Conservation (phyloP, 257 asterid genomes). For the Nicotiana tabacum region DNA sequence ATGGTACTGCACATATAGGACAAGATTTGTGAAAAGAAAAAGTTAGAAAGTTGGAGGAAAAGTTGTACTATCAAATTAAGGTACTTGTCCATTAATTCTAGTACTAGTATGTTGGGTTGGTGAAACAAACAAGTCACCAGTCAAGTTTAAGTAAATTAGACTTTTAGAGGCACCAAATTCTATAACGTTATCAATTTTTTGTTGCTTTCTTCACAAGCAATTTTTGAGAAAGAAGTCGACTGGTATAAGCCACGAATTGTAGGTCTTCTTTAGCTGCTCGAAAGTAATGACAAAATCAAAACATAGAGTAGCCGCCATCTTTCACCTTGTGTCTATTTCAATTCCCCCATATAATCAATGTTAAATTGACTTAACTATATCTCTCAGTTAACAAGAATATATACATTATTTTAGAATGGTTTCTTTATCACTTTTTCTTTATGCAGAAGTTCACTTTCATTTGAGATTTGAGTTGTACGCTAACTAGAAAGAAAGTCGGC, state of each 20-base stretch:
- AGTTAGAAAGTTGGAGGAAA: neutral
- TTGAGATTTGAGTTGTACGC: neutral
- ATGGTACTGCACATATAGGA: neutral
- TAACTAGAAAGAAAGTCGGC: neutral
- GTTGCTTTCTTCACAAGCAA: neutral
- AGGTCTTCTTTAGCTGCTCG: neutral
- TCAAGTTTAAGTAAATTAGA: neutral
- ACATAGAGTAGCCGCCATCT: neutral
- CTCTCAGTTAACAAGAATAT: neutral
- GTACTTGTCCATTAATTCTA: neutral
- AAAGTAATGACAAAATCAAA: neutral
- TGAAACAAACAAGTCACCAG: neutral
- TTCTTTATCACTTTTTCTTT: too few relatives aligned
- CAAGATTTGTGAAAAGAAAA: neutral
- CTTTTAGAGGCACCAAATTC: neutral
- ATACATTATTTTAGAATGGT: too few relatives aligned
- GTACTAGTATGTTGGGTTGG: slow-evolving; percentile 3
- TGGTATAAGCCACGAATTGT: too few relatives aligned
- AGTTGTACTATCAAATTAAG: neutral
- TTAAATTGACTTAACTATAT: neutral
- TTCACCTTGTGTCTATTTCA: neutral
- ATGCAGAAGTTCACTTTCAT: neutral
- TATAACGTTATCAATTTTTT: neutral
- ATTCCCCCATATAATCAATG: neutral
- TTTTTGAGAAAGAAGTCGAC: neutral